phyloP scores from a whole-genome alignment of 2,329 filamentous ascomycete species.

The Monosporascus cannonballus region DNA sequence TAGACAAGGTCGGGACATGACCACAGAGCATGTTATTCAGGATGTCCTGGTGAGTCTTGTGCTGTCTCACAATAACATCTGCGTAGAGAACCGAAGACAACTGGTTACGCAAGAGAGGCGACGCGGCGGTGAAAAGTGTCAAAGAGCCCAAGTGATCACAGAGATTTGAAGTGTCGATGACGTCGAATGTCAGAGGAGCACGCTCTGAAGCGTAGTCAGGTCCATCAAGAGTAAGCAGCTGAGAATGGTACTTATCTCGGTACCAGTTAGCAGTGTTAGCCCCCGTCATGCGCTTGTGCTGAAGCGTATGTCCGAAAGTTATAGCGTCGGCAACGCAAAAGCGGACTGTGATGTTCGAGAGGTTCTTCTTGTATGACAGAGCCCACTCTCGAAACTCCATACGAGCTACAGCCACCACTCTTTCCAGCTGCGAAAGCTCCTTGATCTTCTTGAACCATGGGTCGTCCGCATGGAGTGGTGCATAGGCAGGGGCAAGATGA shows the following conservation, averaged over 20 bases:
- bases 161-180: slow-evolving; percentile 50
- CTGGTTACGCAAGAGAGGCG: slow-evolving; percentile 38
- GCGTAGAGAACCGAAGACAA: slow-evolving; percentile 43
- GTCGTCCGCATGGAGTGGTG: slow-evolving; percentile 22
- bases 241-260: slow-evolving; percentile 30
- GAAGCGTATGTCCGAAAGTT: slow-evolving; percentile 45
- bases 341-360: slow-evolving; percentile 32
- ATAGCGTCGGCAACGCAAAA: slow-evolving; percentile 43
- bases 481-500: slow-evolving; percentile 44
- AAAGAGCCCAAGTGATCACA: slow-evolving; percentile 37
- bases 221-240: slow-evolving; percentile 33
- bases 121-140: slow-evolving; percentile 36
- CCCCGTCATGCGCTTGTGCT: slow-evolving; percentile 27
- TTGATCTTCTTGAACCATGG: neutral
- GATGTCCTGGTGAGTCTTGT: slow-evolving; percentile 18
- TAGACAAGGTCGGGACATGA: slow-evolving; percentile 37
- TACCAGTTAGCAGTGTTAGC: slow-evolving; percentile 35
- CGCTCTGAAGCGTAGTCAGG: slow-evolving; percentile 31
- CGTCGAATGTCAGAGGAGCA: slow-evolving; percentile 41
- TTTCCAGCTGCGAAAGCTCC: slow-evolving; percentile 28
- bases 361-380: slow-evolving; percentile 28
- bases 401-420: slow-evolving; percentile 28
- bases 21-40: slow-evolving; percentile 39
- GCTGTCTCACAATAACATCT: slow-evolving; percentile 33
- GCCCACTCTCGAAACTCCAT: slow-evolving; percentile 42